Evolutionary conservation across 768 basidiomycete species (phyloP), one percentile per base, ranked within the genome.

Genomic region (Tricholoma sp.): DNA sequence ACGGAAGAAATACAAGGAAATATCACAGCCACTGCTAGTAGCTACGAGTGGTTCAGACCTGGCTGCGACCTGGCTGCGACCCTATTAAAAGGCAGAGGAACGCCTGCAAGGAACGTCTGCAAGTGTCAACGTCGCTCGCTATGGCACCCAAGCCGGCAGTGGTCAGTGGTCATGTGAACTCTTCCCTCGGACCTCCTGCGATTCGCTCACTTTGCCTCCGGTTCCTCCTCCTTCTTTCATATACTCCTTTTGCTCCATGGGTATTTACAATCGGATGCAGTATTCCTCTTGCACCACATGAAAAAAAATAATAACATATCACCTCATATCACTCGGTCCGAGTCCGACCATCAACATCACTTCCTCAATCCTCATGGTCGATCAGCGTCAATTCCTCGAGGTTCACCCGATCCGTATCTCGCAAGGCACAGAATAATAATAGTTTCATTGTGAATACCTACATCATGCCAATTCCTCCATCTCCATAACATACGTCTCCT

Each of bases 401-500:
- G 7, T 42, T 18, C 24, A 1, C n/a, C 41, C 6, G 17, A 42
- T 37, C 39, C 39, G 17, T 41, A 17, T 45, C 44, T 18, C 11
- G 41, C 1, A 45, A 45, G 20, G 44, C 44, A 45, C 44, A 4
- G 13, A 45, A 28, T 12, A 33, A 51, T 42, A 42, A 42, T 42
- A 18, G 28, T 41, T 31, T 41, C 24, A 36, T 31, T 42, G n/a
- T 45, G 36, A 11, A 45, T 13, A 39, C 32, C 12, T 4, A 13
- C 33, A 24, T 63, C 64, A 88, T 50, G 80, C 88, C 63, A 89
- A 70, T 67, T 88, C 83, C 63, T 83, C 85, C 70, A 80, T 79
- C 11, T 72, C 75, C 28, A 63, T 68, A 48, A 70, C 72, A 65
- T 78, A 85, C 11, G 75, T 80, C 64, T 78, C 74, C 34, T 81